Percentiles rank a stretch among this genome's conserved stretches.
Evolutionary conservation across 768 basidiomycete species (phyloP).

Genomic region (Boletus pseudo-olivaceus): DNA sequence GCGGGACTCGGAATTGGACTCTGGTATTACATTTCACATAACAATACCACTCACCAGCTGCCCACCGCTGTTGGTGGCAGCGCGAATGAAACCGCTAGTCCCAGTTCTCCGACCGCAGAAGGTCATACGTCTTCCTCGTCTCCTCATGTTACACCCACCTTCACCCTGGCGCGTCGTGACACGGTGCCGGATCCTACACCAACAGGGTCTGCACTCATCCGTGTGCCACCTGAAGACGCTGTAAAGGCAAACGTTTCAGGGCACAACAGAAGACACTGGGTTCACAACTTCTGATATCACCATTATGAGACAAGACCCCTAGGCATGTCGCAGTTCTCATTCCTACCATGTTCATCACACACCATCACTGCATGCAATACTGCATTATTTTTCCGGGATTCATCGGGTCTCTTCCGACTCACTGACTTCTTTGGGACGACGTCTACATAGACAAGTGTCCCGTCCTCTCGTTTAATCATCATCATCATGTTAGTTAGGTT

Average conservation of each 20-base stretch:
- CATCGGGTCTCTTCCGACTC: neutral
- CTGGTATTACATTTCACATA: conserved; percentile 58
- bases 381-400: conserved; percentile 1
- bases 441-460: conserved; percentile 24
- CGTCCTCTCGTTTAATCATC: conserved; percentile 32
- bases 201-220: conserved; percentile 4
- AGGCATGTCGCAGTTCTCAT: neutral
- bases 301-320: neutral
- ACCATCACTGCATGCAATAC: conserved; percentile 4
- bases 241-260: neutral
- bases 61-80: conserved; percentile 67
- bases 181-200: conserved; percentile 20
- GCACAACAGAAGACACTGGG: conserved; percentile 13
- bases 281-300: conserved; percentile 8
- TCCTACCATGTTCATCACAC: conserved; percentile 1
- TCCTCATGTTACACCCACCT: conserved; percentile 56
- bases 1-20: conserved; percentile 56
- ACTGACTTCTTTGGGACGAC: conserved; percentile 13
- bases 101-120: conserved; percentile 13
- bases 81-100: conserved; percentile 39
- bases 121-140: conserved; percentile 22
- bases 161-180: conserved; percentile 48
- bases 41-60: conserved; percentile 42
- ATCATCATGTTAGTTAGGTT: conserved; percentile 15
- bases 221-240: conserved; percentile 1